Base-by-base conservation (phyloP, 2,329 filamentous ascomycete species). In the Aspergillus hortae region DNA sequence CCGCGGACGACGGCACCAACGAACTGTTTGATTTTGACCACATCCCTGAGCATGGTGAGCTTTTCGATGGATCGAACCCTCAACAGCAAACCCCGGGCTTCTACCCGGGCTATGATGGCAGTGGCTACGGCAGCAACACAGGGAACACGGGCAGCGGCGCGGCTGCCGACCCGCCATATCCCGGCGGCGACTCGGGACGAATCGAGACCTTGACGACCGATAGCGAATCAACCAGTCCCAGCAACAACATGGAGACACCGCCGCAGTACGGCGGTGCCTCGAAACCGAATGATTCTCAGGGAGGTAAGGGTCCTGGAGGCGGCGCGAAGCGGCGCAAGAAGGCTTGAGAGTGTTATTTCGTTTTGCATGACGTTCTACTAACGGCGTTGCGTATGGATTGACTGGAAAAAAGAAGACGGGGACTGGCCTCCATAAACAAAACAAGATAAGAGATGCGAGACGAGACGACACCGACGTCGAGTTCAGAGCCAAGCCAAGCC, bases 171-270 rank as follows among this genome's bases (percentile, higher is more conserved):
- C 51, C 44, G 14, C 46, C 52, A 12, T 41, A 42, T 21, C 17
- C 49, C 17, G 56, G 55, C 15, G 53, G 49, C 44, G 66, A 68
- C 23, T 56, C 67, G 2, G 67, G 66, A 9, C 61, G 66, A 4
- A 68, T 75, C 23, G 74, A 77, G 56, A 70, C 73, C 12, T 62
- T 76, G 54, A 73, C 74, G 54, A 73, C 74, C 9, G 74, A 74
- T 56, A 76, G 74, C 50, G 74, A 75, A 56, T 57, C 67, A 10
- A 72, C 73, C 1, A 76, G 73, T 51, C 74, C 74, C 9, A 62
- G 67, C 15, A 67, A 65, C 23, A 65, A 66, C 4, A 56, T 64
- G 11, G 71, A 70, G 40, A 69, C 71, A 17, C 62, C 54, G 30
- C 15, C 55, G 7, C 58, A 59, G 17, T 59, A 61, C 44, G 44